Evolutionary conservation across 1,284 basidiomycete species (phyloP).

Genomic region (Paramarasmius palmivorus): DNA sequence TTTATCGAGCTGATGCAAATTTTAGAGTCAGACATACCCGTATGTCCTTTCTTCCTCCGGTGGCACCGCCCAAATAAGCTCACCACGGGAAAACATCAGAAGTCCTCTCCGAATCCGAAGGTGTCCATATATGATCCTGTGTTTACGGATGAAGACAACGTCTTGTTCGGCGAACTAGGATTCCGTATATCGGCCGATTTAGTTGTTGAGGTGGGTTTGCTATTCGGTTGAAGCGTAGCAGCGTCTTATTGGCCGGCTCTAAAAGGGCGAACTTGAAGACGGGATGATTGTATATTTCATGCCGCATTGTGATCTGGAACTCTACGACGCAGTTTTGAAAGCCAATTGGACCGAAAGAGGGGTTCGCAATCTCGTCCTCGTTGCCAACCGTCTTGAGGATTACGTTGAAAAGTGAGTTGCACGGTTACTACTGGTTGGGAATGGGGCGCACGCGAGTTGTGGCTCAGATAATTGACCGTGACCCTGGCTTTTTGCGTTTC

Average conservation of each 20-base stretch:
- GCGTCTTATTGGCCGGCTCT: conserved; percentile 28
- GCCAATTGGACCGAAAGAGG: conserved; percentile 55
- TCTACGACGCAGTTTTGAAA: conserved; percentile 66
- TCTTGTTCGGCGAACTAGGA: conserved; percentile 49
- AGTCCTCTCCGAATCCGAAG: background rate
- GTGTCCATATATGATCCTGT: conserved; percentile 64
- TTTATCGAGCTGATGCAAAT: conserved; percentile 53
- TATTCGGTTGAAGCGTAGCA: conserved; percentile 7
- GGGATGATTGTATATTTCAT: conserved; percentile 66
- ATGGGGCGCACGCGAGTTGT: background rate
- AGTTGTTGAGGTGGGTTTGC: conserved; percentile 42
- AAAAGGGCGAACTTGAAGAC: conserved; percentile 33
- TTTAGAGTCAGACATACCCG: conserved; percentile 49
- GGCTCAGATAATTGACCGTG: background rate
- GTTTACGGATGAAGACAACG: conserved; percentile 59
- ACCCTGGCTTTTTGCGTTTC: conserved; percentile 9
- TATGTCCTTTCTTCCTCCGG: conserved; percentile 40
- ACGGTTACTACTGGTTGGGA: background rate
- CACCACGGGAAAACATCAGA: background rate
- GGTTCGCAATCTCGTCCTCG: conserved; percentile 35
- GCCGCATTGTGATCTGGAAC: conserved; percentile 73
- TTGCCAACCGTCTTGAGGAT: conserved; percentile 42
- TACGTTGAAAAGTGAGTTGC: conserved; percentile 51
- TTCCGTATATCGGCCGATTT: conserved; percentile 51
- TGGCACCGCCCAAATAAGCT: background rate